A percentile compares a stretch with the other conserved stretches of the same genome.
These are phyloP conservation scores for Cladosporium sphaerospermum DNA, from an alignment of 2,329 filamentous ascomycete species.

Conservation along the genomic window DNA sequence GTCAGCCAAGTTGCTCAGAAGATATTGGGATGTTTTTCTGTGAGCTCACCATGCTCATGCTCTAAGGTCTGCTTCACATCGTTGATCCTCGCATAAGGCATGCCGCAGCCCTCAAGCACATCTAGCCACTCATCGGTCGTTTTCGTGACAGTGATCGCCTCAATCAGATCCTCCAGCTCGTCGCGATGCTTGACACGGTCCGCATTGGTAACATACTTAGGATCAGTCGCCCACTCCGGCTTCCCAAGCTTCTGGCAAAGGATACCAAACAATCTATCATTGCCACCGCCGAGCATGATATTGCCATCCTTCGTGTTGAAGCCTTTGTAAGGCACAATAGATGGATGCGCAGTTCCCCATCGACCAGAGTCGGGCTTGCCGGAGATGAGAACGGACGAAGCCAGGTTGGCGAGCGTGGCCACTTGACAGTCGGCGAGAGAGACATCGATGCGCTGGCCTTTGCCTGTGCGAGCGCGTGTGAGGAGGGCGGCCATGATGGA, in stretches of 20 bases:
- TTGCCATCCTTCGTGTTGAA: conserved; percentile 62
- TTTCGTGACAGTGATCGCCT: conserved; percentile 64
- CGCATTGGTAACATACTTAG: conserved; percentile 53
- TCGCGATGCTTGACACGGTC: conserved; percentile 62
- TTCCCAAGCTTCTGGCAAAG: conserved; percentile 52
- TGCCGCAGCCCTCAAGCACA: conserved; percentile 78
- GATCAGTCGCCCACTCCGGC: conserved; percentile 53
- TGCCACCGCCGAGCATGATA: conserved; percentile 58
- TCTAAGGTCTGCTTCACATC: conserved; percentile 80
- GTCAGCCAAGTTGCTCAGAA: not conserved
- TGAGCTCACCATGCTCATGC: conserved; percentile 67
- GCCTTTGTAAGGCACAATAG: conserved; percentile 89
- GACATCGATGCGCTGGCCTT: conserved; percentile 88
- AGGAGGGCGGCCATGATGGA: conserved; percentile 90
- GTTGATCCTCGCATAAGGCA: conserved; percentile 94
- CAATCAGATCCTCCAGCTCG: conserved; percentile 72
- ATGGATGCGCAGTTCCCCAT: conserved; percentile 98
- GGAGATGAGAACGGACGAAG: conserved; percentile 82
- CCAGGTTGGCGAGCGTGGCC: conserved; percentile 90
- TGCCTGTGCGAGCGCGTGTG: conserved; percentile 64
- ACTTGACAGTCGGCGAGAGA: conserved; percentile 91
- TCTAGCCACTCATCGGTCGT: conserved; percentile 86
- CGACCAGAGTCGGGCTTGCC: conserved; percentile 80
- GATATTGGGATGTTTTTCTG: not conserved
- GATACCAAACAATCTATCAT: conserved; percentile 56